Base-by-base conservation (phyloP, 192 early-diverging fungal genomes). In the Coemansia sp. region DNA sequence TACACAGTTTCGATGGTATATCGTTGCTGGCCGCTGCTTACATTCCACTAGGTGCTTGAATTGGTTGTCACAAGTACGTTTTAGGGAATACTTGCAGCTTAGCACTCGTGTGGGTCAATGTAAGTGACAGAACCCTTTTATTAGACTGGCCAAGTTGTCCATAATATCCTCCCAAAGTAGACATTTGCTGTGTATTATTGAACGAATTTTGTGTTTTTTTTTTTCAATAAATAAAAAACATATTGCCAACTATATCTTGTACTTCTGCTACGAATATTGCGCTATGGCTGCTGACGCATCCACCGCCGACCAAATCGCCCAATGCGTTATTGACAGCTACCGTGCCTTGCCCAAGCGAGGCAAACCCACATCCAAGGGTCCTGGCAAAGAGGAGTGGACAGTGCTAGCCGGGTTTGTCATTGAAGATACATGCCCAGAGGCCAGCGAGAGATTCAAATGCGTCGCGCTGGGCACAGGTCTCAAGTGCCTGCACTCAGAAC, bases 371-470 rank as follows among this genome's bases (percentile, higher is more conserved):
- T 34, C 60, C 22, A 85, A 85, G 36, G 69, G 69, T 12, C 11
- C 44, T 1, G 70, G 47, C 12, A 85, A 85, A 68, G 64, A 84
- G 12, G 93, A 95, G 75, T 97, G 95, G 95, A 97, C 94, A 0
- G 90, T 95, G 2, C 83, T 97, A 16, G 92, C 92, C 0, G 94
- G 89, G 0, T 90, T 97, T 70, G 89, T 93, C 31, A 10, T 80
- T 7, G 70, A 80, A 34, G 43, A 70, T 29, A 67, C 70, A 27
- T 31, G 41, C 33, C 39, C 29, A 40, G 20, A 58, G 36, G 34
- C 29, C 8, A 43, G 60, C 20, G 16, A 44, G 4, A 36, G 36
- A 47, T 52, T 71, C 22, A 24, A 43, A n/a, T 84, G 81, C 38
- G 76, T 79, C 13, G 58, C 81, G 15, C 65, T 85, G 31, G 83